Conservation (phyloP, 495 filamentous ascomycete species). For the Penicillium cataractarum region DNA sequence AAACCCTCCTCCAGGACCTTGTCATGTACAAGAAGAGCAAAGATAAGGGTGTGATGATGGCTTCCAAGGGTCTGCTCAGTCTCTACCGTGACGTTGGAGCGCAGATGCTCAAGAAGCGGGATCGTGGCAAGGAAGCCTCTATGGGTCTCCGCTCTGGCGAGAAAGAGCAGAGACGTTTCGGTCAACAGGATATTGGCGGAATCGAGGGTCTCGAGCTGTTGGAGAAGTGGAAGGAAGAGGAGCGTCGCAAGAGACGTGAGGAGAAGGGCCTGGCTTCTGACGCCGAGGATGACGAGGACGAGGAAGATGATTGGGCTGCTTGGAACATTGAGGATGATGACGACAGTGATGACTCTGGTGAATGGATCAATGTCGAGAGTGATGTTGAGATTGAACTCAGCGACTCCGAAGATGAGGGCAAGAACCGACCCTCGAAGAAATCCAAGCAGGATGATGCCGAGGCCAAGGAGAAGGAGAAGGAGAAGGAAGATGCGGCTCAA, state of each 20-base stretch:
- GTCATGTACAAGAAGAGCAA: slow-evolving; percentile 96
- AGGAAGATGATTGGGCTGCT: slow-evolving; percentile 71
- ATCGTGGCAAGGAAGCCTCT: slow-evolving; percentile 90
- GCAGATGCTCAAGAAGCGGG: slow-evolving; percentile 85
- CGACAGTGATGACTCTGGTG: slow-evolving; percentile 76
- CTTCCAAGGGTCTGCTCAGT: slow-evolving; percentile 84
- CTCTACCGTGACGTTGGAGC: slow-evolving; percentile 90
- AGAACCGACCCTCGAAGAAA: slow-evolving; percentile 67
- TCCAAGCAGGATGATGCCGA: slow-evolving; percentile 36
- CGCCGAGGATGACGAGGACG: slow-evolving; percentile 58
- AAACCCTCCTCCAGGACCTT: slow-evolving; percentile 93
- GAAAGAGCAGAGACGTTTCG: slow-evolving; percentile 73
- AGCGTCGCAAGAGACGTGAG: slow-evolving; percentile 68
- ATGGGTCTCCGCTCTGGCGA: slow-evolving; percentile 75
- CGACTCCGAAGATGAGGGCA: slow-evolving; percentile 70
- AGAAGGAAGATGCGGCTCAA: slow-evolving; percentile 29
- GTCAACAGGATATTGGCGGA: slow-evolving; percentile 72
- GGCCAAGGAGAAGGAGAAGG: slow-evolving; percentile 14
- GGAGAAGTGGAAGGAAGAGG: slow-evolving; percentile 91
- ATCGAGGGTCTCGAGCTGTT: slow-evolving; percentile 94
- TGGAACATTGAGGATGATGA: slow-evolving; percentile 83
- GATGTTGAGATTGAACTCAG: slow-evolving; percentile 79
- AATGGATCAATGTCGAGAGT: slow-evolving; percentile 90
- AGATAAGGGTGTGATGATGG: slow-evolving; percentile 98
- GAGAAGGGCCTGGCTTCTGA: slow-evolving; percentile 67